Conservation (phyloP, 75 land plant species). For the Sequoia sempervirens region DNA sequence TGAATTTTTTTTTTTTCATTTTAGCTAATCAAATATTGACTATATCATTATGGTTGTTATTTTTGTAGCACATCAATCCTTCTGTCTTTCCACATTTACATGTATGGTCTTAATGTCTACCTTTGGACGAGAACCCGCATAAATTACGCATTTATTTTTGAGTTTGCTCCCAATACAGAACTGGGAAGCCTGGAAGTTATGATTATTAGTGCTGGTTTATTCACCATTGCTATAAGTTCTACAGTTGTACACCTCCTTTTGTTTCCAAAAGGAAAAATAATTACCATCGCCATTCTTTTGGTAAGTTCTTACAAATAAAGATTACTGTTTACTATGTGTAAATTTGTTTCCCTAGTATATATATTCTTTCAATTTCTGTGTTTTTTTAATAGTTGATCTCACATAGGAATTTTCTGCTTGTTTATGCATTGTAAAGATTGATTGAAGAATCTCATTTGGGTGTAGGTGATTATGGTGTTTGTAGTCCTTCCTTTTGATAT, state of each 20-base stretch:
- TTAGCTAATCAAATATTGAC: background rate
- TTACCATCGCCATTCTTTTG: slow-evolving; percentile 23
- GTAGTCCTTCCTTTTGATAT: slow-evolving; percentile 20
- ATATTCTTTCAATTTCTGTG: background rate
- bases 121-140: slow-evolving; percentile 36
- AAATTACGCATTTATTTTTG: slow-evolving; percentile 42
- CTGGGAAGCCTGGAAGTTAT: slow-evolving; percentile 28
- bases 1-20: background rate
- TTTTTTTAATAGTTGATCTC: background rate
- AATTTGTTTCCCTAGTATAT: background rate
- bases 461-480: slow-evolving; percentile 13
- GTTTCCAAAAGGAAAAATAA: background rate
- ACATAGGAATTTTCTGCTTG: background rate
- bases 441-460: background rate
- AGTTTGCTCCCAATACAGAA: slow-evolving; percentile 31
- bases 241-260: slow-evolving; percentile 33
- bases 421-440: background rate
- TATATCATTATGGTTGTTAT: background rate
- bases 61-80: slow-evolving; percentile 26
- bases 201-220: slow-evolving; percentile 28
- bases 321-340: background rate
- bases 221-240: slow-evolving; percentile 22
- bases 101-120: slow-evolving; percentile 48
- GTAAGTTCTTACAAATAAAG: slow-evolving; percentile 13
- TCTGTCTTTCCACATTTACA: slow-evolving; percentile 39